Evolutionary conservation across 1,284 basidiomycete genomes (phyloP).

Genomic region (Meira nashicola): DNA sequence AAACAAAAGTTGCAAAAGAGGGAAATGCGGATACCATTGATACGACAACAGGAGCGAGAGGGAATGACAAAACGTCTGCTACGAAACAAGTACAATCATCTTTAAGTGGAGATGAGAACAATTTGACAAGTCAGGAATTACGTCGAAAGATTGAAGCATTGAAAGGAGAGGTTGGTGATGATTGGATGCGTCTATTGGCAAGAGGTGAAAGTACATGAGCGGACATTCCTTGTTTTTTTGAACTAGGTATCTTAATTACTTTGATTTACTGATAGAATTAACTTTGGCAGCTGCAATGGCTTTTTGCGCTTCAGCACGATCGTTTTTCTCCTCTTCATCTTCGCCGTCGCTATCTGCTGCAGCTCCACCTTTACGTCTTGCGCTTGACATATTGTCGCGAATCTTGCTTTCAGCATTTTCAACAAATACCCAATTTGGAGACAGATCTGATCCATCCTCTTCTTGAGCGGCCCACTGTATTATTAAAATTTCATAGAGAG

Average conservation of each 20-base stretch:
- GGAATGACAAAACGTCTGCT: too few species aligned
- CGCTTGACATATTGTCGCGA: constrained; percentile 16
- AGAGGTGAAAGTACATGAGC: constrained; percentile 9
- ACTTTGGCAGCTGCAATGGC: constrained; percentile 9
- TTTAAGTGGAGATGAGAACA: background rate
- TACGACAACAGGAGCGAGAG: background rate
- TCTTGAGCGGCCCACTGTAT: constrained; percentile 19
- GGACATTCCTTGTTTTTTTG: background rate
- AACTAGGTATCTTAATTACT: too few species aligned
- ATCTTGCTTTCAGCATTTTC: constrained; percentile 42
- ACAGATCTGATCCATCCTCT: constrained; percentile 14
- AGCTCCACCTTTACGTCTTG: constrained; percentile 6
- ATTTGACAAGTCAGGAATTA: constrained; percentile 9
- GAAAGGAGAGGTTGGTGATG: constrained; percentile 45
- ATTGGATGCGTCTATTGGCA: constrained; percentile 40
- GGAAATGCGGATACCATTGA: background rate
- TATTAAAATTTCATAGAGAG: constrained; percentile 19
- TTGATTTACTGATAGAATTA: constrained; percentile 1
- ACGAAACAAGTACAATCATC: background rate
- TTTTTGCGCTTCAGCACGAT: constrained; percentile 3
- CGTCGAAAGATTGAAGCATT: constrained; percentile 43
- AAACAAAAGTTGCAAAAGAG: background rate
- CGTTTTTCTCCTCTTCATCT: constrained; percentile 6
- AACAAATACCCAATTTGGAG: constrained; percentile 38
- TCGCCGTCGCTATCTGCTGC: constrained; percentile 4